Evolutionary conservation across 2,329 filamentous ascomycete genomes (phyloP), one percentile per base, ranked within the genome.

Genomic region (Fusarium circinatum): DNA sequence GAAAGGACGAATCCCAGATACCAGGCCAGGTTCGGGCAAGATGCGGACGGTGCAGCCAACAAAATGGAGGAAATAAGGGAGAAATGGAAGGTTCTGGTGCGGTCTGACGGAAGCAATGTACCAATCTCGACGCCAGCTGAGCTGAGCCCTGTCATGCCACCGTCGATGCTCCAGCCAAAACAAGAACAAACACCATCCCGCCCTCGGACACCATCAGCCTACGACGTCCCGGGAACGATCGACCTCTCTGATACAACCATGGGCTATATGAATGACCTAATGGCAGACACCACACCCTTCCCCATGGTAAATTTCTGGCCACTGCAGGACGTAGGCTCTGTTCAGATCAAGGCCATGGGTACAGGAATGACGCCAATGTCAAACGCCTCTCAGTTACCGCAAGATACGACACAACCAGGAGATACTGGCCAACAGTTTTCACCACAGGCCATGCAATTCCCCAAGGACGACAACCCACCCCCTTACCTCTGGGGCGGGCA

Each of bases 21-120:
- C 20, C 84, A 85, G 7, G 81, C 83, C 34, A 84, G 83, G n/a
- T 87, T 89, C 58, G 84, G 84, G 6, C 83, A 85, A 14, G 80
- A 87, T 7, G 85, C 86, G 1, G 86, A 84, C 8, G 86, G 84
- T 5, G 80, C 86, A 26, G 86, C 87, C 51, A 82, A 81, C 44
- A 82, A 82, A 22, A 82, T 87, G 71, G 86, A 87, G n/a, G 81
- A 85, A 49, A 75, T 83, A 10, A 80, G 84, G 24, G 84, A 87
- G 17, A 84, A 83, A 38, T 91, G 89, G 89, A 83, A 87, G 44
- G 81, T 82, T 47, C 78, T 90, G 13, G 83, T 90, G 11, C 80
- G 82, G 22, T 78, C 79, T 9, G 81, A 81, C 3, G 76, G 73
- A 2, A 74, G 78, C 17, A 70, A 67, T 28, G 34, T 67, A 10